Evolutionary conservation across 352 stramenopile genomes (phyloP).

Genomic region (Phytopythium delawarense): DNA sequence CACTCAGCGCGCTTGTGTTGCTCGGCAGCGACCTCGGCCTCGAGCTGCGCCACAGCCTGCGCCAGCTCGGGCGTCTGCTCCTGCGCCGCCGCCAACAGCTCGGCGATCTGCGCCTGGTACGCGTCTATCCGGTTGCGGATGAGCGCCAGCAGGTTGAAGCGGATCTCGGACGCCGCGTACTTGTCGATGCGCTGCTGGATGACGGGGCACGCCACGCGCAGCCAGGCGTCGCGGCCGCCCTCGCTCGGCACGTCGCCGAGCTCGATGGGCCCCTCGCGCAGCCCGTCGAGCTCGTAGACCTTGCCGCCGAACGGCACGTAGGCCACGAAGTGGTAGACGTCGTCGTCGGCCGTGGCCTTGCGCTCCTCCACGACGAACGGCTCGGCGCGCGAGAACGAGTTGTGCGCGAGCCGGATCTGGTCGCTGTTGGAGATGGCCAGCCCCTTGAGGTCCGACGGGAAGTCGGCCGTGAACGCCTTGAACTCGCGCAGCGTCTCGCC

Average conservation of each 20-base stretch:
- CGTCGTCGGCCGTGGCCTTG: slow-evolving; percentile 81
- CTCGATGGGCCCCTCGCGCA: slow-evolving; percentile 87
- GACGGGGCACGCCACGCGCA: slow-evolving; percentile 85
- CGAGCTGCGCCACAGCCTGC: slow-evolving; percentile 36
- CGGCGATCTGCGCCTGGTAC: slow-evolving; percentile 39
- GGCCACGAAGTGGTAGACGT: slow-evolving; percentile 98
- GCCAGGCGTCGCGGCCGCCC: slow-evolving; percentile 60
- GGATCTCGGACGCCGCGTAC: slow-evolving; percentile 90
- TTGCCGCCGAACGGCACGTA: slow-evolving; percentile 88
- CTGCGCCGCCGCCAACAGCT: slow-evolving; percentile 20
- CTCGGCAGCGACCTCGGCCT: slow-evolving; percentile 46
- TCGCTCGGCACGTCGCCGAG: slow-evolving; percentile 58
- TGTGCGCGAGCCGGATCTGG: slow-evolving; percentile 80
- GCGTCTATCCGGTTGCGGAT: slow-evolving; percentile 78
- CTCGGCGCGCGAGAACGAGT: slow-evolving; percentile 76
- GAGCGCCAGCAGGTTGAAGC: slow-evolving; percentile 96
- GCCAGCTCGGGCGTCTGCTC: slow-evolving; percentile 30
- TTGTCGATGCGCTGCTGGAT: slow-evolving; percentile 94
- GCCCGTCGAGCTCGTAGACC: slow-evolving; percentile 96
- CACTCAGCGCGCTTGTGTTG: slow-evolving; percentile 76
- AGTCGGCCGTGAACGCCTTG: slow-evolving; percentile 76
- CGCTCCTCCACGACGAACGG: slow-evolving; percentile 77
- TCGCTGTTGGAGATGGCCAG: slow-evolving; percentile 87
- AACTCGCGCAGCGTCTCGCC: slow-evolving; percentile 67
- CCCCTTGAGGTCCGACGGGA: slow-evolving; percentile 78